Conservation (phyloP, 192 early-diverging fungal genomes). For the Linnemannia hyalina region DNA sequence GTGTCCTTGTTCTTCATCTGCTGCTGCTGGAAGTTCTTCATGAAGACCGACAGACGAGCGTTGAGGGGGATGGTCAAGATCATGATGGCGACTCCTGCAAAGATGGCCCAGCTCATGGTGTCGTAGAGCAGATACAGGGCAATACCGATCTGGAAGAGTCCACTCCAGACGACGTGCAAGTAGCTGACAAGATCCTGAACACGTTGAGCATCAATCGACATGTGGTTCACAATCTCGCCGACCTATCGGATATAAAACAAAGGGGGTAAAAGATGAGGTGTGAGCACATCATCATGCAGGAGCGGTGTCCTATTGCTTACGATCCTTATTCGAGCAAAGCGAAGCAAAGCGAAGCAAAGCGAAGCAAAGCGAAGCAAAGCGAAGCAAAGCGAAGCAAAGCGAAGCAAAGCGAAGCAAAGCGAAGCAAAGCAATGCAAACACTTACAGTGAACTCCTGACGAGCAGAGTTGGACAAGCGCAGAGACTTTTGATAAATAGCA, state of each 20-base stretch:
- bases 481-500: constrained; percentile 88
- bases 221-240: constrained; percentile 69
- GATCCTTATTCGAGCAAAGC: constrained; percentile 44
- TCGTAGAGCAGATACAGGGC: constrained; percentile 83
- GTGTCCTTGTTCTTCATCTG: constrained; percentile 89
- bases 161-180: constrained; percentile 80
- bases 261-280: background rate
- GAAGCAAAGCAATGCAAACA: background rate
- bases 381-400: background rate
- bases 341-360: background rate
- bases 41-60: constrained; percentile 70
- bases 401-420: background rate
- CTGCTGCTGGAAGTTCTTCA: constrained; percentile 77
- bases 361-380: background rate
- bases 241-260: constrained; percentile 20
- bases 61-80: constrained; percentile 87
- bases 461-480: constrained; percentile 82
- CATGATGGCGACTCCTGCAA: constrained; percentile 90
- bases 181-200: constrained; percentile 77
- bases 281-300: background rate
- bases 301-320: constrained; percentile 3
- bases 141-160: constrained; percentile 82
- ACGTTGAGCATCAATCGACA: constrained; percentile 76
- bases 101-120: constrained; percentile 84
- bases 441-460: constrained; percentile 84